phyloP scores from a whole-genome alignment of 2,329 filamentous ascomycete genomes.

The Blumeria graminis region DNA sequence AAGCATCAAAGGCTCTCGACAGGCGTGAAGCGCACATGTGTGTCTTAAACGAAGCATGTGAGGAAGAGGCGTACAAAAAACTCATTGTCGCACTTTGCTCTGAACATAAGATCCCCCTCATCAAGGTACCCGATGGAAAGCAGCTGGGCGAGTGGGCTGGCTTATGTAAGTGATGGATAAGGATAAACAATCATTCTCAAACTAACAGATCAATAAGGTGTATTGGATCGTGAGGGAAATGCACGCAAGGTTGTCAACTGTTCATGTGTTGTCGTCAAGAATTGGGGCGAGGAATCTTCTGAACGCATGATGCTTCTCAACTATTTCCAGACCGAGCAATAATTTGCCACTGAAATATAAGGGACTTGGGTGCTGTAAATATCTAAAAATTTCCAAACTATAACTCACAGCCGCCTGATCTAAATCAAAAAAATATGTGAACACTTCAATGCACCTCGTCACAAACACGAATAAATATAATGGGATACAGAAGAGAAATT shows the following conservation, averaged over 20 bases:
- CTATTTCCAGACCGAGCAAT: slow-evolving; percentile 95
- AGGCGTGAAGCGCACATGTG: slow-evolving; percentile 99
- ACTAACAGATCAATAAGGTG: slow-evolving; percentile 25
- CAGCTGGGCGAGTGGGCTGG: slow-evolving; percentile 99
- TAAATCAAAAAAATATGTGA: background rate
- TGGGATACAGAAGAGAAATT: too few relatives aligned
- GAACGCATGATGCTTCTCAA: slow-evolving; percentile 98
- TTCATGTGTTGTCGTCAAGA: slow-evolving; percentile 98
- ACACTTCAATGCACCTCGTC: slow-evolving; percentile 1
- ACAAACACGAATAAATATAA: too few relatives aligned
- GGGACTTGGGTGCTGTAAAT: too few relatives aligned
- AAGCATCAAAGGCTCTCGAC: slow-evolving; percentile 97
- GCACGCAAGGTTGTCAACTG: slow-evolving; percentile 99
- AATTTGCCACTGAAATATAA: slow-evolving; percentile 14
- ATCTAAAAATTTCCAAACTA: too few relatives aligned
- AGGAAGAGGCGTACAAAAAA: slow-evolving; percentile 99
- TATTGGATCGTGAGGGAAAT: slow-evolving; percentile 97
- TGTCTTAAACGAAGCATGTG: slow-evolving; percentile 97
- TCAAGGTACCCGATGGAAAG: slow-evolving; percentile 99
- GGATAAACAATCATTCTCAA: too few relatives aligned
- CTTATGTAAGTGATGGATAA: slow-evolving; percentile 55
- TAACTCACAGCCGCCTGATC: too few relatives aligned
- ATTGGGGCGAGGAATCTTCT: slow-evolving; percentile 99
- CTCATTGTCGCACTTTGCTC: slow-evolving; percentile 94
- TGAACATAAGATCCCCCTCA: slow-evolving; percentile 98